phyloP scores from a whole-genome alignment of 2,329 filamentous ascomycete species.

The Myriosclerotinia curreyana region DNA sequence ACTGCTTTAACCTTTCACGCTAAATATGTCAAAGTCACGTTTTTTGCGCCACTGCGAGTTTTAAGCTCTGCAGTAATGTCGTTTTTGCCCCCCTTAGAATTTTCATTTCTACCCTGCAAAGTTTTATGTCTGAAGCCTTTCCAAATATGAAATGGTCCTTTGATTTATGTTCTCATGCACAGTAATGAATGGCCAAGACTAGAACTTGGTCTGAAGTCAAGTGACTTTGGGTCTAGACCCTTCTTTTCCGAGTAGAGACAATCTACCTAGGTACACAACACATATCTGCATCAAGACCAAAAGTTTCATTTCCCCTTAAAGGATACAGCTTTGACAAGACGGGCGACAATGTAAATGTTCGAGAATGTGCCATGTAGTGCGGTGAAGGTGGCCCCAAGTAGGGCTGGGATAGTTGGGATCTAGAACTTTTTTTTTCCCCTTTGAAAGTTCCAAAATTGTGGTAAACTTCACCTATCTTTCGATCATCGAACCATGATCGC shows the following conservation, averaged over 20 bases:
- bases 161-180: neutral
- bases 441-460: conserved; percentile 4
- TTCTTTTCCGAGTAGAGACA: neutral
- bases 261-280: neutral
- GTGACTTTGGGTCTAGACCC: no score
- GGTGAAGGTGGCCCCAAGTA: neutral
- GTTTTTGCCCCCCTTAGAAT: neutral
- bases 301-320: neutral
- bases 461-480: neutral
- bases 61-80: neutral
- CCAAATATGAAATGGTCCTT: neutral
- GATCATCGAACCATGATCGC: conserved; percentile 6
- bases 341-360: neutral
- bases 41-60: neutral
- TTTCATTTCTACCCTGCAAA: neutral
- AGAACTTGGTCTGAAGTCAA: no score
- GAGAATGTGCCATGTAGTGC: neutral
- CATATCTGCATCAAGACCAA: neutral
- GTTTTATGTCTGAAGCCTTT: neutral
- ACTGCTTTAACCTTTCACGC: neutral
- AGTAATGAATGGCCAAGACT: neutral
- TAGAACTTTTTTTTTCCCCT: neutral
- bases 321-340: neutral
- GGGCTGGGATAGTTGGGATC: neutral
- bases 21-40: neutral